Evolutionary conservation across 2,329 filamentous ascomycete genomes (phyloP), one percentile per base, ranked within the genome.

Genomic region (Drechslera avenae): DNA sequence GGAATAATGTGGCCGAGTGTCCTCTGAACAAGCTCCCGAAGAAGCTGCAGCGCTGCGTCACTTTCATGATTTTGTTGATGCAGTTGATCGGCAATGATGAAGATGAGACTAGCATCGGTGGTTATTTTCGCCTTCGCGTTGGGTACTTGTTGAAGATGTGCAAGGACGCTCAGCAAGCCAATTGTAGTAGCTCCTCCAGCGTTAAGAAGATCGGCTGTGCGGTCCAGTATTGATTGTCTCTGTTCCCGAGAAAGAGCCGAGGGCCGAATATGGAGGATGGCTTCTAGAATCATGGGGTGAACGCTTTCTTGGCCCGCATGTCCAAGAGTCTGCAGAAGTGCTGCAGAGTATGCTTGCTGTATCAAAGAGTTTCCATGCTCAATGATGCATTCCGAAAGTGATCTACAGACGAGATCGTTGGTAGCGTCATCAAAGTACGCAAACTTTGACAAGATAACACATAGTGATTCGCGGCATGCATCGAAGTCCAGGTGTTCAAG

Each of bases 71-170:
- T 37, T 1, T 54, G 48, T 5, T 55, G 50, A 31, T 66, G 60
- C 17, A 72, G 33, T 10, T 57, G 53, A n/a, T 66, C 55, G 1
- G 67, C 63, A 9, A 72, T 56, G n/a, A 64, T 50, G 42, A 71
- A 72, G 13, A 71, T 41, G 1, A 57, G 31, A 3, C 42, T 42
- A 9, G 60, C 60, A 14, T 71, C 56, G 4, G 60, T 65, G 4
- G 66, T 68, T 1, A 74, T 45, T 21, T 67, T 71, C 9, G 72
- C 66, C 5, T 65, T 73, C 12, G 72, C 66, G 46, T 75, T 75
- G 2, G 72, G 64, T 5, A 66, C 53, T 23, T 67, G 56, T 65
- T 73, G 72, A 7, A 75, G 54, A 40, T 65, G 63, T 6, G 55
- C 57, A 57, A 72, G 62, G 31, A 70, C 58, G 34, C 63, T 66